A percentile compares a stretch with the other conserved stretches of the same genome.
phyloP scores from a whole-genome alignment of 352 stramenopile species.

The Phytopythium helicoides region DNA sequence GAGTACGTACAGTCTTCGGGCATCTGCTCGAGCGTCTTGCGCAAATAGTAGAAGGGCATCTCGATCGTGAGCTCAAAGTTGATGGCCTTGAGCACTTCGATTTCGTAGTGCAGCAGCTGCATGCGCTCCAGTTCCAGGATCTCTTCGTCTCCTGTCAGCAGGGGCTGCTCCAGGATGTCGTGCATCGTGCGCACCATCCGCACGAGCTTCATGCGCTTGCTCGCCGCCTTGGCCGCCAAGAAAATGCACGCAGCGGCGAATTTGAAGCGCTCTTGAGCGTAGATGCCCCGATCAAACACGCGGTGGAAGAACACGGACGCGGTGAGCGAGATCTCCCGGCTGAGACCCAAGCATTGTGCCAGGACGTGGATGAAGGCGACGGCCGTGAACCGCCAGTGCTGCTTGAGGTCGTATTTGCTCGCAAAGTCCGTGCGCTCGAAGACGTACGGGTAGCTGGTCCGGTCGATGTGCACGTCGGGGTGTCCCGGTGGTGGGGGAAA shows the following conservation, averaged over 20 bases:
- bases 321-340: slow-evolving; percentile 65
- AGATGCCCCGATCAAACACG: slow-evolving; percentile 81
- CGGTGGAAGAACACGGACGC: slow-evolving; percentile 79
- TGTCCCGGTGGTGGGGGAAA: slow-evolving; percentile 57
- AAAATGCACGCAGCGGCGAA: slow-evolving; percentile 82
- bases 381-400: slow-evolving; percentile 81
- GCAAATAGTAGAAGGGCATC: slow-evolving; percentile 74
- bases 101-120: slow-evolving; percentile 84
- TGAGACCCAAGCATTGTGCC: slow-evolving; percentile 62
- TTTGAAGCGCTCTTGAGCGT: slow-evolving; percentile 75
- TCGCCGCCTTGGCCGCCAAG: slow-evolving; percentile 74
- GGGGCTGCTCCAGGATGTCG: slow-evolving; percentile 71
- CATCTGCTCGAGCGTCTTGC: slow-evolving; percentile 60
- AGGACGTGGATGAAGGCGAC: slow-evolving; percentile 83
- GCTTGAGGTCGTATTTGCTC: slow-evolving; percentile 59
- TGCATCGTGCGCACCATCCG: slow-evolving; percentile 86
- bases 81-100: slow-evolving; percentile 79
- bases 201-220: slow-evolving; percentile 86
- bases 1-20: slow-evolving; percentile 60
- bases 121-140: slow-evolving; percentile 84
- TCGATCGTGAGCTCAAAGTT: slow-evolving; percentile 79
- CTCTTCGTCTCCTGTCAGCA: slow-evolving; percentile 76
- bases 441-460: slow-evolving; percentile 67
- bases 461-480: slow-evolving; percentile 56
- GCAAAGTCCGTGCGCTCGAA: slow-evolving; percentile 69